Base-by-base conservation (phyloP, 768 basidiomycete genomes). In the Mycena albidolilacea region DNA sequence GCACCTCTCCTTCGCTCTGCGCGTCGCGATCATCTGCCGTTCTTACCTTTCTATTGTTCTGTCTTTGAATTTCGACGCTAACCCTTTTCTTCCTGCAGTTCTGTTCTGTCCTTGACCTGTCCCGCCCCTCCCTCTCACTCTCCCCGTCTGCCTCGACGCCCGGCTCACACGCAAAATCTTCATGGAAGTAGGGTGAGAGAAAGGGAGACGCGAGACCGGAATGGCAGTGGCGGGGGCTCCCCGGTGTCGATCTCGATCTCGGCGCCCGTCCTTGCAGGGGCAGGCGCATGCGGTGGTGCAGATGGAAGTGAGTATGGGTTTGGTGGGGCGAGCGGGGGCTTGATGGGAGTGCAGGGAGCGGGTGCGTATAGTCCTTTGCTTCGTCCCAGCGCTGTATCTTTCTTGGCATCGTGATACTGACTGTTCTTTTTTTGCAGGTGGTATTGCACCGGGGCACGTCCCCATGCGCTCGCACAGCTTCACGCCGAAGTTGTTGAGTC, bases 401-500 rank as follows among this genome's bases (percentile, higher is more conserved):
- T 23, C 23, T 23, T 23, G 23, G 23, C 23, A 23, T 23, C 23
- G 23, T 23, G 23, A 23, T 23, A 23, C 23, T 23, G 23, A 23
- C 23, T 23, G 23, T 23, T 23, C 23, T 23, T 23, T 38, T 58
- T 52, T 66, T n/a, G 30, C 12, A 35, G 63, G 43, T 14, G 23
- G 37, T 35, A 59, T 59, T 17, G 37, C 52, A 23, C 12, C 64
- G 64, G 70, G 65, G 79, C 84, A 89, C 69, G 89, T 89, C 30
- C 93, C 90, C 77, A 85, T 87, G 44, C 90, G 92, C 54, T 91
- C 90, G 38, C 91, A 92, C 73, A 88, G 92, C 1, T 93, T 94
- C 74, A 90, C 92, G 0, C 93, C 92, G 0, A 92, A 91, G 70
- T 80, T 93, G 19, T 87, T 92, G 2, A 92, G 93, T 0, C 93